A percentile compares a stretch with the other conserved stretches of the same genome.
phyloP scores from a whole-genome alignment of 2,329 filamentous ascomycete species.

The Claviceps maximensis region DNA sequence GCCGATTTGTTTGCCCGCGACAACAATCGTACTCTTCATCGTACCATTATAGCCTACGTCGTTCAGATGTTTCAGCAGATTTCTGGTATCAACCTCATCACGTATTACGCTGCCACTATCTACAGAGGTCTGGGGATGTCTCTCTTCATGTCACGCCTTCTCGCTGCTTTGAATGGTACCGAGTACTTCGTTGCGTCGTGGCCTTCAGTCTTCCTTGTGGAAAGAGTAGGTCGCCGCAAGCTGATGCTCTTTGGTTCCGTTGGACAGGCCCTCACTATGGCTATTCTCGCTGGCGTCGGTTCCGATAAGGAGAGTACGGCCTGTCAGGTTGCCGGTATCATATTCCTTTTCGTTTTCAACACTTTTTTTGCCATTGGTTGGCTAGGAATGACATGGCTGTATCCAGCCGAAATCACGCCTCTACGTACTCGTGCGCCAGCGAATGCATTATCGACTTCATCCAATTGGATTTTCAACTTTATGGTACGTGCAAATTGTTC shows the following conservation, averaged over 20 bases:
- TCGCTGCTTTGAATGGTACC: conserved; percentile 28
- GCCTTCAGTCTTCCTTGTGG: conserved; percentile 47
- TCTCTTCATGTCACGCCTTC: conserved; percentile 43
- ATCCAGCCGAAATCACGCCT: conserved; percentile 53
- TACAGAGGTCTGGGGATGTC: conserved; percentile 41
- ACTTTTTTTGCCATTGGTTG: conserved; percentile 47
- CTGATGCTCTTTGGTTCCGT: conserved; percentile 59
- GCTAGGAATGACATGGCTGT: conserved; percentile 48
- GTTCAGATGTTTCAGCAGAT: conserved; percentile 56
- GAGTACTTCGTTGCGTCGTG: conserved; percentile 51
- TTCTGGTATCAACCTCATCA: conserved; percentile 49
- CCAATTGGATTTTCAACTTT: conserved; percentile 53
- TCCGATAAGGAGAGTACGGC: conserved; percentile 31
- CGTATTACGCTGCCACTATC: conserved; percentile 48
- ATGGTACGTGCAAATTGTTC: conserved; percentile 24
- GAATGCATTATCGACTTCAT: conserved; percentile 40
- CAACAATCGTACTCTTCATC: conserved; percentile 42
- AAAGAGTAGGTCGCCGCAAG: conserved; percentile 52
- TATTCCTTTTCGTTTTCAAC: conserved; percentile 52
- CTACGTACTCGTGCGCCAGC: conserved; percentile 52
- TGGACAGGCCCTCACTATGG: conserved; percentile 51
- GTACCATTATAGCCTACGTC: conserved; percentile 46
- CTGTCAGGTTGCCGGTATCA: conserved; percentile 47
- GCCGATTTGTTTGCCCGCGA: conserved; percentile 43
- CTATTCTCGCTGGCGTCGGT: conserved; percentile 44